Conservation (phyloP, 176 grass and related monocot genomes). For the Musa acuminata region DNA sequence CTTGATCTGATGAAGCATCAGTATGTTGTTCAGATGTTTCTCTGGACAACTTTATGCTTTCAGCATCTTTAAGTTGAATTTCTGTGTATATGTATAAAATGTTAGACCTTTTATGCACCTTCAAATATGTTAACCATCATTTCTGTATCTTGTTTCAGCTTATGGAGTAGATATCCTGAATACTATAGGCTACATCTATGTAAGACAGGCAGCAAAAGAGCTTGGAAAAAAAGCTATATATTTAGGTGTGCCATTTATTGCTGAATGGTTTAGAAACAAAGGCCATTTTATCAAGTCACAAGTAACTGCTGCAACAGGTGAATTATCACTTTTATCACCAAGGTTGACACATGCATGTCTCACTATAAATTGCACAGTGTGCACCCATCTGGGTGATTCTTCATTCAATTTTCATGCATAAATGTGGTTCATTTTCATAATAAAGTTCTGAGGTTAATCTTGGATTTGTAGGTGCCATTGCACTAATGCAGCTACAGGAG, state of each 20-base stretch:
- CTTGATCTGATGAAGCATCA: too few species aligned
- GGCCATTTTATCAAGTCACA: slow-evolving; percentile 99
- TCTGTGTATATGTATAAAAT: background rate
- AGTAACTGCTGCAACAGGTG: slow-evolving; percentile 89
- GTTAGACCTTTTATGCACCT: too few species aligned
- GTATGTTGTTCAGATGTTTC: too few species aligned
- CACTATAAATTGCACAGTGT: background rate
- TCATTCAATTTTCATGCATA: background rate
- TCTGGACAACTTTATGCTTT: too few species aligned
- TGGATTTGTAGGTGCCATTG: slow-evolving; percentile 73
- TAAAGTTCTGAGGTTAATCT: background rate
- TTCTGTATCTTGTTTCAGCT: slow-evolving; percentile 29
- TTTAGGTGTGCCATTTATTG: slow-evolving; percentile 87
- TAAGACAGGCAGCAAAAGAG: slow-evolving; percentile 92
- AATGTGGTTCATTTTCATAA: background rate
- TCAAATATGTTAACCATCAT: too few species aligned
- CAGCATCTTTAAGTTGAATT: too few species aligned
- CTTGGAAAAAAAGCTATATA: slow-evolving; percentile 85
- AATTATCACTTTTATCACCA: background rate
- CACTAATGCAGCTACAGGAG: slow-evolving; percentile 91
- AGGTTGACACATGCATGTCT: background rate
- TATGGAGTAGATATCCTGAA: slow-evolving; percentile 92
- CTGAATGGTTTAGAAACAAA: slow-evolving; percentile 99
- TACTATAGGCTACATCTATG: slow-evolving; percentile 95
- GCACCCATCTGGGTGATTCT: background rate